Evolutionary conservation across 345 rosid species (phyloP), one percentile per base, ranked within the genome.

Genomic region (Raphanus raphanistrum): DNA sequence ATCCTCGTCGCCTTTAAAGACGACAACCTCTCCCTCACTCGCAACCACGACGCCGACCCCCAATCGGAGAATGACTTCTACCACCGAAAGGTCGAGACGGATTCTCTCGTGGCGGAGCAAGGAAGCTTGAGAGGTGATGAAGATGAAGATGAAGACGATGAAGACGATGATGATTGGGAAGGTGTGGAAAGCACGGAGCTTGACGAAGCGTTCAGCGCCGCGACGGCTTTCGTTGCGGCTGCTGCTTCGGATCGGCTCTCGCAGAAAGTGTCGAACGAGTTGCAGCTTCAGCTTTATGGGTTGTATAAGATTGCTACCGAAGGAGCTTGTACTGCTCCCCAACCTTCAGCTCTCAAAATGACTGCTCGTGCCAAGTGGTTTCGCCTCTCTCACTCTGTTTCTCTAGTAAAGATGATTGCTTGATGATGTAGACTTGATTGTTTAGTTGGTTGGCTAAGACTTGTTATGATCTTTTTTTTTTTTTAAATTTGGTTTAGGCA

Each of bases 161-260:
- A 79, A n/a, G n/a, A n/a, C n/a, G n/a, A n/a, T 0, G 93, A 86
- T 6, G 97, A 90, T 63, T 92, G 99, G 99, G 99, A 95, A 79
- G 98, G 97, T n/a, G 96, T 92, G 3, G 98, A 92, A 86, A 89
- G 87, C 74, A 91, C 94, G 43, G 98, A 92, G 75, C 80, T 95
- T 43, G 99, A 95, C 16, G 96, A 88, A 75, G 82, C 84, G 6
- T 94, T 94, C 73, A 92, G 94, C 60, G 97, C 97, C 0, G 99
- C 99, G 0, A 86, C 98, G 7, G 84, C 86, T 0, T 93, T 93
- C 63, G 90, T 93, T 5, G 96, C 95, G 6, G 88, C 90, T 0
- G 78, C 89, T 11, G 94, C 96, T 1, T 86, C 97, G 1, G 92
- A 80, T 4, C 76, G 87, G 77, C 72, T 83, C 31, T 86, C 90